Conservation (phyloP, 768 basidiomycete species). For the Ephemerocybe angulata region DNA sequence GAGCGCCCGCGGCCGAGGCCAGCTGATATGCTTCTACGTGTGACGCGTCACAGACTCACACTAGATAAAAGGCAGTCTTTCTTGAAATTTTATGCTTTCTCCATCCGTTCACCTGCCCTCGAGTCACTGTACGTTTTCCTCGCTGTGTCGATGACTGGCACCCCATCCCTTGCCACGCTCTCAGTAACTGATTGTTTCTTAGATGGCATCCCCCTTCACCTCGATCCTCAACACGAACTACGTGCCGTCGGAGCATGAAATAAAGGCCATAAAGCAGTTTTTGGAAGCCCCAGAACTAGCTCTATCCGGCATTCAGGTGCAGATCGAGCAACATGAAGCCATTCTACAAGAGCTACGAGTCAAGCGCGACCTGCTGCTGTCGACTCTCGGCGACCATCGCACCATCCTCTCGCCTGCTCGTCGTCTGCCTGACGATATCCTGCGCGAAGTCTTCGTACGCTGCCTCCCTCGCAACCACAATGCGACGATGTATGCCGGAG, state of each 20-base stretch:
- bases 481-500: conserved; percentile 1
- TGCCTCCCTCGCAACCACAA: conserved; percentile 10
- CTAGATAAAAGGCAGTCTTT: too few relatives aligned
- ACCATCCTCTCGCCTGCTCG: background rate
- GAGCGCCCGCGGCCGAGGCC: too few relatives aligned
- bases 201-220: background rate
- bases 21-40: too few relatives aligned
- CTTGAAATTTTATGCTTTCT: too few relatives aligned
- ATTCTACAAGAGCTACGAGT: background rate
- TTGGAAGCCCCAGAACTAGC: background rate
- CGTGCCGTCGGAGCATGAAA: background rate
- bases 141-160: too few relatives aligned
- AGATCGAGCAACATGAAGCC: background rate
- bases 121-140: too few relatives aligned
- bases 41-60: too few relatives aligned
- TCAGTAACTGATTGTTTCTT: too few relatives aligned
- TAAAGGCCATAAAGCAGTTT: background rate
- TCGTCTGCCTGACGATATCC: conserved; percentile 3
- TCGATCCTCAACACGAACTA: background rate
- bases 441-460: conserved; percentile 8
- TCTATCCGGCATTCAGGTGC: background rate
- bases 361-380: background rate
- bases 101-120: too few relatives aligned
- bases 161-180: too few relatives aligned
- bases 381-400: background rate